Evolutionary conservation across 345 rosid species (phyloP).

Genomic region (Rhizophora mangle): DNA sequence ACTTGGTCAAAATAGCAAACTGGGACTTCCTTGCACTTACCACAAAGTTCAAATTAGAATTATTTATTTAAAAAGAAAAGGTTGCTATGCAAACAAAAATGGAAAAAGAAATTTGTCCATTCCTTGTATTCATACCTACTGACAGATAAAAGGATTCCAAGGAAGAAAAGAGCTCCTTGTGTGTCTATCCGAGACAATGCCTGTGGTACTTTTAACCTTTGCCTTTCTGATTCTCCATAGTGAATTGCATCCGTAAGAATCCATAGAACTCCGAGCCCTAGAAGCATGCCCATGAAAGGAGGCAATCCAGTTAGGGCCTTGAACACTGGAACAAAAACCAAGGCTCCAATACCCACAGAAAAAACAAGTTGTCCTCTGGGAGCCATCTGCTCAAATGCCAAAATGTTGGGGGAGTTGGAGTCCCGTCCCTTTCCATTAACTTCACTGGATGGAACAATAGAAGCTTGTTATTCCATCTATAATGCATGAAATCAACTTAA

Average conservation of each 20-base stretch:
- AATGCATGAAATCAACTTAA: conserved; percentile 10
- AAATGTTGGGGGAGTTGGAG: conserved; percentile 44
- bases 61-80: not conserved
- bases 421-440: conserved; percentile 78
- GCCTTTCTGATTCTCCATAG: conserved; percentile 88
- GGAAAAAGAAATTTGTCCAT: conserved; percentile 2
- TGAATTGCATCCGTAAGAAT: conserved; percentile 94
- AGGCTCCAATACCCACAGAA: conserved; percentile 79
- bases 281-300: conserved; percentile 91
- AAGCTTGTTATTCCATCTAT: conserved; percentile 26
- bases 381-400: conserved; percentile 91
- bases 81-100: not conserved
- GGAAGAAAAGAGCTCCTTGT: conserved; percentile 92
- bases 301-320: conserved; percentile 93
- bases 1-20: too few species aligned
- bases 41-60: too few species aligned
- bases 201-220: conserved; percentile 87
- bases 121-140: conserved; percentile 56
- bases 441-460: conserved; percentile 52
- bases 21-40: too few species aligned
- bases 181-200: conserved; percentile 92
- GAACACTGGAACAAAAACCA: conserved; percentile 86
- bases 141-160: conserved; percentile 85
- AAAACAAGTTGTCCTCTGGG: conserved; percentile 89
- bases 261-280: conserved; percentile 98